These are phyloP conservation scores for Kwoniella newhampshirensis DNA, from an alignment of 768 basidiomycete species.

Conservation along the genomic window DNA sequence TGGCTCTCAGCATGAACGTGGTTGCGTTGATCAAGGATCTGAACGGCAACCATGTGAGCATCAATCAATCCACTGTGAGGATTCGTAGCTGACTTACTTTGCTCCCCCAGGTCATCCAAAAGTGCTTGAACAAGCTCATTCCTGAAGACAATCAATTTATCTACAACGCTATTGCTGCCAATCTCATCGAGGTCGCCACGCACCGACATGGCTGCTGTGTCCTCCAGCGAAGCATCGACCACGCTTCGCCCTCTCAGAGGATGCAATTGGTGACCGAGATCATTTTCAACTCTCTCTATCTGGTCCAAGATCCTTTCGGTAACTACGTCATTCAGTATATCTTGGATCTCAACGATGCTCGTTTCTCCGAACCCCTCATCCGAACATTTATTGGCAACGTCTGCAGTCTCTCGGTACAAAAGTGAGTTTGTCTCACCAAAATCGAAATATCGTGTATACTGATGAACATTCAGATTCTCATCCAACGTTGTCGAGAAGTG, in stretches of 20 bases:
- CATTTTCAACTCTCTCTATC: constrained; percentile 93
- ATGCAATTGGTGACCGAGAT: constrained; percentile 97
- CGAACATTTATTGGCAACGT: constrained; percentile 97
- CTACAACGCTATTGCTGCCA: constrained; percentile 97
- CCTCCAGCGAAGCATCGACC: constrained; percentile 94
- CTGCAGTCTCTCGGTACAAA: constrained; percentile 95
- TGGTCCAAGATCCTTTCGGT: constrained; percentile 87
- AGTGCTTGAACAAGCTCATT: constrained; percentile 95
- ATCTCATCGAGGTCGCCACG: constrained; percentile 93
- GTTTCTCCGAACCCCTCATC: constrained; percentile 96
- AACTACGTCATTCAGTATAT: constrained; percentile 72
- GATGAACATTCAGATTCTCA: constrained; percentile 62
- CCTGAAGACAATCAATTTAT: constrained; percentile 99
- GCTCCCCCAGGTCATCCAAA: constrained; percentile 87
- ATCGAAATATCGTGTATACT: background rate
- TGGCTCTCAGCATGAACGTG: constrained; percentile 94
- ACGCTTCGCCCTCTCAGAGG: constrained; percentile 74
- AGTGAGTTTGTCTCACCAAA: constrained; percentile 52
- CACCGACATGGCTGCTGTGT: constrained; percentile 90
- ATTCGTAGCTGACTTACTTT: background rate
- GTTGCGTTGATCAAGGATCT: constrained; percentile 96
- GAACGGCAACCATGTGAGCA: constrained; percentile 53
- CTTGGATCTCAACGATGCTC: constrained; percentile 94
- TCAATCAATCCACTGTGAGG: background rate
- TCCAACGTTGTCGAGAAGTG: constrained; percentile 98